These are phyloP conservation scores for Gnomoniopsis smithogilvyi DNA, from an alignment of 2,329 filamentous ascomycete species.

Conservation along the genomic window DNA sequence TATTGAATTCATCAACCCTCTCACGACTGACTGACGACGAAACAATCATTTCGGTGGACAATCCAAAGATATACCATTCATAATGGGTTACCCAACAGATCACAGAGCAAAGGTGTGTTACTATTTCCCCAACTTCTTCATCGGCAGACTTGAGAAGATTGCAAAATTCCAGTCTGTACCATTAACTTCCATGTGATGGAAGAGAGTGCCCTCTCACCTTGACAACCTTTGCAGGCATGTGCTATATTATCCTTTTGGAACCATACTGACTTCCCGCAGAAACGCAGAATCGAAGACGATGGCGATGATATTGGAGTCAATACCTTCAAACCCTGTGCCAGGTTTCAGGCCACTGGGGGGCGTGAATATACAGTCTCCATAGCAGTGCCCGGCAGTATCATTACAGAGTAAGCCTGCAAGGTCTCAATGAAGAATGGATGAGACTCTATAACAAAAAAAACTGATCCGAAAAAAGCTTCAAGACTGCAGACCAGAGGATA, in stretches of 20 bases:
- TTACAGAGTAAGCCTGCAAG: constrained; percentile 60
- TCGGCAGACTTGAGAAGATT: neutral
- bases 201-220: neutral
- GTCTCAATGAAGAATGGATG: neutral
- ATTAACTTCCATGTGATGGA: neutral
- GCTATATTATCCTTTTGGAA: neutral
- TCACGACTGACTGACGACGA: too few species aligned
- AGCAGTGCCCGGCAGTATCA: constrained; percentile 74
- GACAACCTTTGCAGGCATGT: neutral
- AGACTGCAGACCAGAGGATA: constrained; percentile 73
- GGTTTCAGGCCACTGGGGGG: constrained; percentile 63
- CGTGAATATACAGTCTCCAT: constrained; percentile 73
- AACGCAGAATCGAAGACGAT: constrained; percentile 44
- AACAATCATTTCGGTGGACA: neutral
- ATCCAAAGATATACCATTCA: neutral
- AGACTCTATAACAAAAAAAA: neutral
- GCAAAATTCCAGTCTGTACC: neutral
- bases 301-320: constrained; percentile 36
- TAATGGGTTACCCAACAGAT: constrained; percentile 3
- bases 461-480: constrained; percentile 47
- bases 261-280: constrained; percentile 35
- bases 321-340: constrained; percentile 65
- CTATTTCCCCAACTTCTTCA: neutral
- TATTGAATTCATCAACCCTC: neutral
- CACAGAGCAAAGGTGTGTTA: constrained; percentile 19